Evolutionary conservation across 352 stramenopile genomes (phyloP).

Genomic region (Phytophthora lateralis): DNA sequence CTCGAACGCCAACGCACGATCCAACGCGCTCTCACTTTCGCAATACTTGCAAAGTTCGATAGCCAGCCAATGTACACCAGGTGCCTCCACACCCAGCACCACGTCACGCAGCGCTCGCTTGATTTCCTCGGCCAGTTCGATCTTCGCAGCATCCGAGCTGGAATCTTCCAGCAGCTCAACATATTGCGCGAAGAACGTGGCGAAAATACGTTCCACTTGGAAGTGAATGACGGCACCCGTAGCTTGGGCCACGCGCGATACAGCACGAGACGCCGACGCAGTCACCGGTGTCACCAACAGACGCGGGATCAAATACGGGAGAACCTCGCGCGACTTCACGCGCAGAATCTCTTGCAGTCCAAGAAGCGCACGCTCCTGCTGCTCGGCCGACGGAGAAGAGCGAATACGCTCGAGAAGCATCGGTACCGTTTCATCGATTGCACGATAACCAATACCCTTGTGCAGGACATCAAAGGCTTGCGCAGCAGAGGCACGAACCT

Average conservation of each 20-base stretch:
- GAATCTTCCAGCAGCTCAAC: constrained; percentile 42
- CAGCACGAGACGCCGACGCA: constrained; percentile 86
- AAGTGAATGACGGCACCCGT: constrained; percentile 95
- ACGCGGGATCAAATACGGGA: constrained; percentile 97
- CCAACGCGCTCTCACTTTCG: constrained; percentile 83
- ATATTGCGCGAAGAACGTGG: constrained; percentile 80
- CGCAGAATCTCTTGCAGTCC: constrained; percentile 98
- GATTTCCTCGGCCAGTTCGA: constrained; percentile 65
- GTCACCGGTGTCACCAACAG: constrained; percentile 94
- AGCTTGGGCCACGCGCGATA: constrained; percentile 94
- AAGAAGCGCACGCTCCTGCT: constrained; percentile 92
- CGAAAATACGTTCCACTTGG: constrained; percentile 96
- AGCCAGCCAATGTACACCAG: constrained; percentile 94
- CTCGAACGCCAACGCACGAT: constrained; percentile 92
- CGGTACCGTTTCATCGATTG: constrained; percentile 98
- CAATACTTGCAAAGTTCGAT: constrained; percentile 96
- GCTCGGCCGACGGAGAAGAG: constrained; percentile 42
- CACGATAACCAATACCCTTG: constrained; percentile 93
- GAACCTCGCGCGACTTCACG: constrained; percentile 95
- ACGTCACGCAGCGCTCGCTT: constrained; percentile 75
- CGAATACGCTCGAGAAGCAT: constrained; percentile 95
- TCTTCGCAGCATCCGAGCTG: constrained; percentile 28
- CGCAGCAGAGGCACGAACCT: constrained; percentile 92
- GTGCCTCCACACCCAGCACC: constrained; percentile 85
- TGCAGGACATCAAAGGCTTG: constrained; percentile 98